Evolutionary conservation across 192 early-diverging fungal genomes (phyloP).

Genomic region (Cladochytrium replicatum): DNA sequence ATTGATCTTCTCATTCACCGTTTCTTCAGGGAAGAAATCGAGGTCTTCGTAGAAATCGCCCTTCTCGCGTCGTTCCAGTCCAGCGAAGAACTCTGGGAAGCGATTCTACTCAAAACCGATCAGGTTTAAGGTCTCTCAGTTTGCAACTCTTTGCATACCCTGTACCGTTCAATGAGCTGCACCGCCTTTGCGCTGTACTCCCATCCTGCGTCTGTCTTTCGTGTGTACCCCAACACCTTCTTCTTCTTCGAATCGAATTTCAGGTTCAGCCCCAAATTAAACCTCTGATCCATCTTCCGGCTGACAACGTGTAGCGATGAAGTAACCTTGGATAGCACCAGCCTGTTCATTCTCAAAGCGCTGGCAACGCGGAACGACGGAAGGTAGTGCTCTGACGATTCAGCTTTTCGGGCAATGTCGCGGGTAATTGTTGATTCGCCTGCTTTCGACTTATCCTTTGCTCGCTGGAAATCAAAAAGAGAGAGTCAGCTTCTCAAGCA

Average conservation of each 20-base stretch:
- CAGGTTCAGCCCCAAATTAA: constrained; percentile 76
- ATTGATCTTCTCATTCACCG: constrained; percentile 32
- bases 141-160: too few species aligned
- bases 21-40: constrained; percentile 47
- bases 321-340: constrained; percentile 75
- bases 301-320: constrained; percentile 65
- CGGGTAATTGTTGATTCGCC: constrained; percentile 16
- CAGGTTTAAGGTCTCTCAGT: too few species aligned
- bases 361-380: constrained; percentile 62
- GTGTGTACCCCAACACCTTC: constrained; percentile 83
- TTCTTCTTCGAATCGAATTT: constrained; percentile 81
- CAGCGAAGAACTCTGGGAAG: constrained; percentile 55
- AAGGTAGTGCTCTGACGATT: constrained; percentile 30
- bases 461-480: not conserved
- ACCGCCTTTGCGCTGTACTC: constrained; percentile 75
- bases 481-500: constrained; percentile 3
- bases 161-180: constrained; percentile 62
- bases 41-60: constrained; percentile 48
- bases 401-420: constrained; percentile 22
- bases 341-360: constrained; percentile 45
- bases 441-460: not conserved
- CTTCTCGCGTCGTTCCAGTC: constrained; percentile 16
- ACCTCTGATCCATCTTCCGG: constrained; percentile 40
- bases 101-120: constrained; percentile 10
- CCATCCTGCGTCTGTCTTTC: constrained; percentile 69